Base-by-base conservation (phyloP, 805 yeast species). In the Yamadazyma scolyti region DNA sequence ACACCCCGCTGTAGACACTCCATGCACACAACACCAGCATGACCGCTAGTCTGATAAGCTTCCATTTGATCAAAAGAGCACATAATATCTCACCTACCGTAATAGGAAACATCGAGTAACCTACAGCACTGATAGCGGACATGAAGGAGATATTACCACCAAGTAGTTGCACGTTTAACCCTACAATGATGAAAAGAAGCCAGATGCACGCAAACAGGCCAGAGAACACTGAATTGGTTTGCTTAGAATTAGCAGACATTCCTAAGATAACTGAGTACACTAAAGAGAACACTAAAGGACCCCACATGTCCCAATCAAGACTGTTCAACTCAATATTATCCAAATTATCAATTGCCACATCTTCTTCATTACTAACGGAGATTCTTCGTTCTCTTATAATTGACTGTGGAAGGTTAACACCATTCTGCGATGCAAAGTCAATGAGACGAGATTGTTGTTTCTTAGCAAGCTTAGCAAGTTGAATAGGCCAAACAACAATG, bases 71-170 rank as follows among this genome's bases (percentile, higher is more conserved):
- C 11, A 74, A 49, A 14, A 73, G 33, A 9, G 65, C 57, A 26
- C 79, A 62, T 16, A 77, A 34, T 4, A 71, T 29, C 8, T 78
- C 72, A 0, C 79, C 76, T 7, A 73, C 46, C 3, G 77, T 70
- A 22, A 81, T 62, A 8, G 88, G 88, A 54, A 80, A 81, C 50
- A 77, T 55, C 9, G 82, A 76, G 59, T 80, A 80, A 1, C 88
- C 88, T 5, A 79, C 71, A 17, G 84, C 79, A 39, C 82, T 75
- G 31, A 81, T 61, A 3, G 86, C 86, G 27, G 77, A 75, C 61
- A 81, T 65, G 46, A 76, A 79, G 2, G 84, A 77, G 23, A 80
- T 76, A 11, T 75, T 62, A 4, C 80, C 79, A 3, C 79, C 74
- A 26, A 80, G 58, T 18, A 80, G 61, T 52, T 80, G 82, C 45